A percentile compares a stretch with the other conserved stretches of the same genome.
Evolutionary conservation across 139 green algal genomes (phyloP).

Genomic region (Chlorella sorokiniana): DNA sequence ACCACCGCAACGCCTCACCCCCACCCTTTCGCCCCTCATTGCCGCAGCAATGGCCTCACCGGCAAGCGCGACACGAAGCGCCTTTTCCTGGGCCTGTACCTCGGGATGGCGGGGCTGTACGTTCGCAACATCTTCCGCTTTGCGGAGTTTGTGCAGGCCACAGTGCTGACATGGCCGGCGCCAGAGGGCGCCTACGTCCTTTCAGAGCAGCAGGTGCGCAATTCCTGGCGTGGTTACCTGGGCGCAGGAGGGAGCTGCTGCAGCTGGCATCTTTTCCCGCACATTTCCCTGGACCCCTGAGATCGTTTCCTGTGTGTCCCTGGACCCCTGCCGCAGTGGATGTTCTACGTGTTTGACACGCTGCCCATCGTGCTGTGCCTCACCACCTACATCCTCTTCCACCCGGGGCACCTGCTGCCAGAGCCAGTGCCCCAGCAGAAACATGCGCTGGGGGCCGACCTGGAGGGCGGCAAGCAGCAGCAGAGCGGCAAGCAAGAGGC

Average conservation of each 20-base stretch:
- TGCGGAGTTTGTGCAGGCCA: conserved; percentile 25
- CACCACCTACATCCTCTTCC: conserved; percentile 7
- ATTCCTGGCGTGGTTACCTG: not conserved
- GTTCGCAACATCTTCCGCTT: conserved; percentile 31
- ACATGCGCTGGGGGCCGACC: not conserved
- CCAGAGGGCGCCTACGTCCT: conserved; percentile 8
- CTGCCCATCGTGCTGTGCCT: conserved; percentile 12
- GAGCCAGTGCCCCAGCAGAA: not conserved
- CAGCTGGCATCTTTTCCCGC: not conserved
- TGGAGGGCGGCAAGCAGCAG: not conserved
- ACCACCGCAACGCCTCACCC: no score
- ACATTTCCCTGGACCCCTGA: not conserved
- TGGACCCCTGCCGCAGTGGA: not conserved
- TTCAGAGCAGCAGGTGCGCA: not conserved
- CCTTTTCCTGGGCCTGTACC: conserved; percentile 13
- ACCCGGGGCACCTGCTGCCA: conserved; percentile 27
- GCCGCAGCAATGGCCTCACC: conserved; percentile 5
- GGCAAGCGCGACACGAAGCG: not conserved
- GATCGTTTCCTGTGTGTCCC: not conserved
- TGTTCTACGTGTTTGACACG: conserved; percentile 12
- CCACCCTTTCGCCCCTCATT: no score
- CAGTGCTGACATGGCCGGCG: conserved; percentile 8
- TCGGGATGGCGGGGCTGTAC: conserved; percentile 4
- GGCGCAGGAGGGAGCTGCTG: not conserved
- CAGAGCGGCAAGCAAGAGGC: not conserved